phyloP scores from a whole-genome alignment of 2,329 filamentous ascomycete genomes.

The Pyricularia grisea region DNA sequence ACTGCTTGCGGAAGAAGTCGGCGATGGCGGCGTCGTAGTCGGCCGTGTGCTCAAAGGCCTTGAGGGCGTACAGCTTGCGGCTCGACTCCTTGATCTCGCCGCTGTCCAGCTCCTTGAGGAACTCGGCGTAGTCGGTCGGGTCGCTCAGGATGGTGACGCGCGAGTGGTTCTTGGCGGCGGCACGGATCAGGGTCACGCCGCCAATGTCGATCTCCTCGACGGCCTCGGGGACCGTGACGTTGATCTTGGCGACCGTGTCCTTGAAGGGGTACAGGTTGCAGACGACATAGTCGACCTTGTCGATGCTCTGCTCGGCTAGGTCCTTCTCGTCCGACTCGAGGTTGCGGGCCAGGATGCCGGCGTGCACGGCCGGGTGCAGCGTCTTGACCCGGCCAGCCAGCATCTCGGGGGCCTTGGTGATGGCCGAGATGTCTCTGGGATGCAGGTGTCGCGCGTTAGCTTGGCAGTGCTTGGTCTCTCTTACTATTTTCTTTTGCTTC shows the following conservation, averaged over 20 bases:
- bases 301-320: conserved; percentile 86
- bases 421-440: conserved; percentile 83
- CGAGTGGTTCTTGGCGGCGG: conserved; percentile 95
- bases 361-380: conserved; percentile 86
- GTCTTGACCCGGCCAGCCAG: conserved; percentile 74
- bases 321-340: conserved; percentile 96
- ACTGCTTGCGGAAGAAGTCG: conserved; percentile 96
- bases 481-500: not conserved
- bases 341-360: conserved; percentile 86
- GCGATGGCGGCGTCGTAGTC: conserved; percentile 94
- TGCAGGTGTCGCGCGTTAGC: conserved; percentile 1
- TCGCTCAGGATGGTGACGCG: conserved; percentile 95
- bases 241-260: conserved; percentile 93
- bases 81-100: conserved; percentile 79
- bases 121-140: conserved; percentile 86
- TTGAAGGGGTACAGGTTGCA: conserved; percentile 99
- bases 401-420: conserved; percentile 96
- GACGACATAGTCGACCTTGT: conserved; percentile 91
- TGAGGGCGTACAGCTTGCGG: conserved; percentile 84
- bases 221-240: conserved; percentile 91
- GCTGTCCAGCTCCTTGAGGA: conserved; percentile 80
- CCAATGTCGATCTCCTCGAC: conserved; percentile 99
- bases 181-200: conserved; percentile 90
- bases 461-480: not conserved
- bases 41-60: conserved; percentile 97